Base-by-base conservation (phyloP, 257 asterid species). In the Scutellaria minor region DNA sequence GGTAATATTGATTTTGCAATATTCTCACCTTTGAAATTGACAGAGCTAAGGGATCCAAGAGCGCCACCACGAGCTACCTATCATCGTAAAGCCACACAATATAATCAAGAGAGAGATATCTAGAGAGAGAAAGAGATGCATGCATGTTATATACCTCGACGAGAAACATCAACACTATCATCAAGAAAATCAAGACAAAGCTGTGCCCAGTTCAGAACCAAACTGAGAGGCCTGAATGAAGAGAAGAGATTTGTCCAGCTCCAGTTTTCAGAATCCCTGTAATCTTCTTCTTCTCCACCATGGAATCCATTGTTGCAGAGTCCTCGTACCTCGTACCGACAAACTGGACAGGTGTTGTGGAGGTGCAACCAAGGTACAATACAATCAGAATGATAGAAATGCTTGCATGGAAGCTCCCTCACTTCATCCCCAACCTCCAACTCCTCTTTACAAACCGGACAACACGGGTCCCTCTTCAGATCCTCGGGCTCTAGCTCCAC, bases 401-500 rank as follows among this genome's bases (percentile, higher is more conserved):
- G 99, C 50, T 76, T 85, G 87, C 99, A 95, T 0, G 95, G 96
- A 6, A 95, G 89, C 81, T 92, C 90, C 57, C 54, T 85, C 51
- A 75, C 99, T 68, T 64, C 54, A 44, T 1, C 81, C 68, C 96
- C 94, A 2, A 85, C 79, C 80, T 83, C 87, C 39, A 95, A 92
- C 50, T 95, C 99, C 37, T 95, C 97, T 71, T 88, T 92, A 69
- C 99, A 95, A 22, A 95, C 87, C 1, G 99, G 89, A 56, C 99
- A 95, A 7, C 60, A 50, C 3, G 88, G 52, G 56, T 92, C 92
- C 6, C 55, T 63, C 27, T 67, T 79, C 76, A 87, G 72, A 64
- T 76, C 86, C 31, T 72, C 82, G 3, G 46, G 41, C 6, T 84
- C 81, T 27, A 88, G 66, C 53, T 66, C 79, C 74, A 87, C 82